Base-by-base conservation (phyloP, 2,329 filamentous ascomycete species). In the Myriangium duriaei region DNA sequence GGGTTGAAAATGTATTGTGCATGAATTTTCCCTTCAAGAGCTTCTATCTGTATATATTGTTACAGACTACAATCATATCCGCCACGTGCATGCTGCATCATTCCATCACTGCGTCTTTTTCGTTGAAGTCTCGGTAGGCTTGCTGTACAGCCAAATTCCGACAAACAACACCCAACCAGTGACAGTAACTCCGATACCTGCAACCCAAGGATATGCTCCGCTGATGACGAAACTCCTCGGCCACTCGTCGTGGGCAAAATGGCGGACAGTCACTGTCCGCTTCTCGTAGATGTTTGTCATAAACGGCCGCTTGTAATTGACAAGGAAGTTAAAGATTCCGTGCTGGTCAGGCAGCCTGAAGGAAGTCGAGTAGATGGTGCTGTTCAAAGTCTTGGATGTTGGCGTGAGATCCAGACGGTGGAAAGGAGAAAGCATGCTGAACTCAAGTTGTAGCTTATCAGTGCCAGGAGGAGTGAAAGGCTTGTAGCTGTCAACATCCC, bases 341-440 rank as follows among this genome's bases (percentile, higher is more conserved):
- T 98, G 91, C 63, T 98, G 91, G 59, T 98, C 91, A 4, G 91
- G 91, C 3, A 88, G 72, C 46, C 71, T 81, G 63, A 98, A 95
- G 15, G 74, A 71, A 32, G 74, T 71, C 45, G 72, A 71, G 67
- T 79, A 98, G 44, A 81, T 71, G 34, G 82, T 79, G 46, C 77
- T 76, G 51, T 83, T 78, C 39, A 69, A 60, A 1, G 76, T 79
- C 16, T 67, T 68, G 19, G 62, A 60, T 7, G 67, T 58, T 0
- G 74, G 72, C 6, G 64, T 51, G 19, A 98, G 76, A 42, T 76
- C 69, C 21, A 96, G 71, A 30, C 91, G 87, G 65, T 95, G 81
- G 75, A 95, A 96, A 40, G 91, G 88, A 1, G 88, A 95, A 32
- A 98, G 80, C 91, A 96, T 98, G 65, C 79, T 87, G 69, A 96